Base-by-base conservation (phyloP, 2,329 filamentous ascomycete species). In the Eutypella sp. region DNA sequence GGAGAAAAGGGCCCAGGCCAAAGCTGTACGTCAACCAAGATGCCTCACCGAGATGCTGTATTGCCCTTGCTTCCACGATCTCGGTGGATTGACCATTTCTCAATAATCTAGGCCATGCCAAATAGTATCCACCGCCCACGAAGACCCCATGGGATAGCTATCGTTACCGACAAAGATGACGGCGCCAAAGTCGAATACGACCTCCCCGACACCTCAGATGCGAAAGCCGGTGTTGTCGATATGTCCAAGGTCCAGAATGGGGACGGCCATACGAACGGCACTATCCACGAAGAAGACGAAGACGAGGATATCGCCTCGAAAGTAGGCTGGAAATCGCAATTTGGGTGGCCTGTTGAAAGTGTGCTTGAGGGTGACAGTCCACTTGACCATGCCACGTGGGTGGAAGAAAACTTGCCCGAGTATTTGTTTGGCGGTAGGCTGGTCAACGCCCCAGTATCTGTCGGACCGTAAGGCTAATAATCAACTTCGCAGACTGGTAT, bases 311-410 rank as follows among this genome's bases (percentile, higher is more conserved):
- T 73, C 65, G 77, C 68, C 57, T 76, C 67, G 37, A 71, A 70
- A 50, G 89, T 90, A 5, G 93, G 93, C 42, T 97, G 93, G 93
- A 84, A 87, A 13, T 93, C 93, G 34, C 82, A 81, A 52, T 90
- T 96, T 62, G 89, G 89, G 56, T 82, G 81, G 71, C 80, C 80
- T 2, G 65, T 61, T n/a, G 76, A 84, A 36, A 71, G 75, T 34
- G 65, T 73, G 36, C 68, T 70, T n/a, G 73, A 79, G 24, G 76
- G 73, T 11, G 83, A 85, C 47, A 89, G 81, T 49, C 65, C 95
- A 59, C 75, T 93, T 33, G 91, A 99, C 61, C 91, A 96, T 64
- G 81, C 90, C 59, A 96, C 90, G 1, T 88, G 85, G 72, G 67
- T 97, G 20, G 95, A 99, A 63, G 79, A 82, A 49, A 85, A 84